phyloP scores from a whole-genome alignment of 75 land plant species.

The Cunninghamia lanceolata region DNA sequence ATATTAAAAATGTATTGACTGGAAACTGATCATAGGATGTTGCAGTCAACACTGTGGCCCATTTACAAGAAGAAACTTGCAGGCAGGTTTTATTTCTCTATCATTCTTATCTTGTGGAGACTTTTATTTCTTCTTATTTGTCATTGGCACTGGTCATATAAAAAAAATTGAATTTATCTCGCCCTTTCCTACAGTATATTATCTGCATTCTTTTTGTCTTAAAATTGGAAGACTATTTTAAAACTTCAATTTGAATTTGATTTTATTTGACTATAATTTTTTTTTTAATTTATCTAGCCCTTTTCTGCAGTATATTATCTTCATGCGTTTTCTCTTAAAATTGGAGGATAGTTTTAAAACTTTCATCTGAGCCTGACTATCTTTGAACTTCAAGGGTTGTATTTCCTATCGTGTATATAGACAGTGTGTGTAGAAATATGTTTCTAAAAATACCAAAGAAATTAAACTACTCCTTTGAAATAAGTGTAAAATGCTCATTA shows the following conservation, averaged over 20 bases:
- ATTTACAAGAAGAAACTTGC: slow-evolving; percentile 41
- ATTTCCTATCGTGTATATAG: not conserved
- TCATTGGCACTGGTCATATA: not conserved
- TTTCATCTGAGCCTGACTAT: not conserved
- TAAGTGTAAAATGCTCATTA: not conserved
- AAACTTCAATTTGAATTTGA: not conserved
- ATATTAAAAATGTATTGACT: not conserved
- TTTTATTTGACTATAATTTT: not conserved
- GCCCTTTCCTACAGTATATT: not conserved
- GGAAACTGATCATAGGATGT: slow-evolving; percentile 32
- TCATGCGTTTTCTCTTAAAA: not conserved
- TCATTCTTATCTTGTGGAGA: not conserved
- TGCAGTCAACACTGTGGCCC: slow-evolving; percentile 43
- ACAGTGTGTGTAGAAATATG: not conserved
- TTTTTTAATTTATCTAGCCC: not conserved
- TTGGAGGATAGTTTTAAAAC: not conserved
- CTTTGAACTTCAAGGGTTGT: not conserved
- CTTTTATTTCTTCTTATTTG: not conserved
- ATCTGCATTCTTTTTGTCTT: not conserved
- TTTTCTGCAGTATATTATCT: not conserved
- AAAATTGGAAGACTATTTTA: not conserved
- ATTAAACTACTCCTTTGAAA: not conserved
- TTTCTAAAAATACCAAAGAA: not conserved
- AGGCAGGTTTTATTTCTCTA: slow-evolving; percentile 23
- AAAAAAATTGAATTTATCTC: not conserved